Evolutionary conservation across 768 basidiomycete species (phyloP), one percentile per base, ranked within the genome.

Genomic region (Hebeloma cylindrosporum): DNA sequence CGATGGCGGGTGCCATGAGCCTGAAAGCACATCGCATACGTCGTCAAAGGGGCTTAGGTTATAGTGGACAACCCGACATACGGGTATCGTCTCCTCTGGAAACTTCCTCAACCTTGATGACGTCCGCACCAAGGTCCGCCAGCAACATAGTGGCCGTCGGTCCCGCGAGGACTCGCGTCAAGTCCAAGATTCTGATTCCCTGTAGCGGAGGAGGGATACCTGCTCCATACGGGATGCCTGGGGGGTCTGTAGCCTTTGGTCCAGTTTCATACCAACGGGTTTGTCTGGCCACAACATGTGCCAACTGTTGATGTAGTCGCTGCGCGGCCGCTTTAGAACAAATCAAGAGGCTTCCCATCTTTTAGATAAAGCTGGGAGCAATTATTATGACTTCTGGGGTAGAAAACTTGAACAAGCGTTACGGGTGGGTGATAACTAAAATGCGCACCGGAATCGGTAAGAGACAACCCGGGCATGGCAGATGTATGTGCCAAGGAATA

Each of bases 61-160:
- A 27, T n/a, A 31, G 21, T 25, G 40, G 30, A 17, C 17, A 17
- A 10, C 14, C 43, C 25, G 20, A 70, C 75, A 60, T 66, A 80
- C 92, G 79, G 23, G 94, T 97, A 66, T 97, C 94, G 58, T 97
- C 94, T 17, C 94, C 94, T 47, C 73, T 77, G 32, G 74, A 71
- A 40, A 79, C 71, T 60, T 91, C 87, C 60, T 94, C 92, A 4
- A 96, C 80, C 63, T 96, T 97, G 63, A 96, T 79, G 21, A 97
- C 92, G 60, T 97, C 92, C 35, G 94, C 94, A 1, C 91, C 86
- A 26, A 94, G 68, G 67, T 94, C 92, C 5, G 85, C 93, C n/a
- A 96, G 74, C 48, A 95, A 75, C 93, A 94, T 89, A 1, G 92
- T 89, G n/a, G 86, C 81, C 1, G 85, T 86, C 23, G 93, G 93